Percentiles rank a stretch among this genome's conserved stretches.
phyloP scores from a whole-genome alignment of 805 yeast genomes.

The Suhomyces pyralidae region DNA sequence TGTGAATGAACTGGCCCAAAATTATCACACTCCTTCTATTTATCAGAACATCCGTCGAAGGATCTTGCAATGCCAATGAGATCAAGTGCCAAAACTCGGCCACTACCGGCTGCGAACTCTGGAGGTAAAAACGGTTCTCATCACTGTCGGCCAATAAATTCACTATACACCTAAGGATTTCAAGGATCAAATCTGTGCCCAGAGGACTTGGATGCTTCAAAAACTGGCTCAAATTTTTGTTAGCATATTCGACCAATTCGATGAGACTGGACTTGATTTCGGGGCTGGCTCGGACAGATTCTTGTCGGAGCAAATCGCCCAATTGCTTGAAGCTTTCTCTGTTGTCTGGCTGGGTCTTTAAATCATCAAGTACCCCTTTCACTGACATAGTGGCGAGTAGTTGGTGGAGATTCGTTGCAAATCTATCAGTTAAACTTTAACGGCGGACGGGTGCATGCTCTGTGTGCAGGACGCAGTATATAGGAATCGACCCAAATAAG shows the following conservation, averaged over 20 bases:
- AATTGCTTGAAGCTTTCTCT: slow-evolving; percentile 1
- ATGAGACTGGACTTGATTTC: background rate
- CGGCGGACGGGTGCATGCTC: background rate
- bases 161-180: slow-evolving; percentile 28
- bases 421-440: background rate
- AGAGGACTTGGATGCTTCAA: background rate
- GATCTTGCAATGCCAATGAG: background rate
- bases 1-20: slow-evolving; percentile 30
- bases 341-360: background rate
- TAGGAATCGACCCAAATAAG: background rate
- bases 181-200: slow-evolving; percentile 10
- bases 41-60: background rate
- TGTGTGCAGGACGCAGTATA: background rate
- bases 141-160: slow-evolving; percentile 37
- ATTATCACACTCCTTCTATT: slow-evolving; percentile 18
- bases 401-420: background rate
- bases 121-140: slow-evolving; percentile 13
- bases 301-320: slow-evolving; percentile 10
- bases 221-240: slow-evolving; percentile 1
- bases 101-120: background rate
- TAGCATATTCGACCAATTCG: slow-evolving; percentile 5
- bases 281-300: slow-evolving; percentile 1
- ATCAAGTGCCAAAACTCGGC: slow-evolving; percentile 18
- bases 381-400: background rate
- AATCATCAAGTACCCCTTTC: background rate